Evolutionary conservation across 495 filamentous ascomycete species (phyloP), one percentile per base, ranked within the genome.

Genomic region (Tuber melanosporum): DNA sequence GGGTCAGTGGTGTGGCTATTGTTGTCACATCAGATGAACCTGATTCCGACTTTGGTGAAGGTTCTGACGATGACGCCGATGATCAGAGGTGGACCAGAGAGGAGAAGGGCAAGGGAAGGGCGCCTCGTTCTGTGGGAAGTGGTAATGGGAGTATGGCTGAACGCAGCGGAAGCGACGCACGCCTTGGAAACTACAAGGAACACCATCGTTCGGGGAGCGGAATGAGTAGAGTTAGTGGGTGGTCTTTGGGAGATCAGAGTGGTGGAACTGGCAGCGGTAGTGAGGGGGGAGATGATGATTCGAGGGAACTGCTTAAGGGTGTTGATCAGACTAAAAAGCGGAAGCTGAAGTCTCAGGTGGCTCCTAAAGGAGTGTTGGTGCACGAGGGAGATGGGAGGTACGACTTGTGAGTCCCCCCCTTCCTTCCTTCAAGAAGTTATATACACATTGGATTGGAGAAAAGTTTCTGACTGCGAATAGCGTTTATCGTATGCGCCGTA

Each of bases 401-500:
- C 74, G 78, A 83, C 39, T 82, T 78, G 81, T 83, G 78, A 80
- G 81, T 78, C 73, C 62, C 20, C 52, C 20, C 52, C 44, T 26
- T 32, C 52, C 44, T 26, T 32, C 49, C 20, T 26, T 71, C 41
- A 1, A 71, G 71, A 70, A 41, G 32, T 49, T 17, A 52, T 17
- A 52, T 36, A 17, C 72, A 57, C 26, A 1, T 62, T 73, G 14
- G 47, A 36, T 79, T 72, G 47, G 76, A 20, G n/a, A 5, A 41
- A 10, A 39, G 62, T 39, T 15, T 45, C 71, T 82, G 45, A 82
- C 80, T 39, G 52, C 41, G 41, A 73, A 49, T 71, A 83, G 81
- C n/a, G 74, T 79, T 47, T 83, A 83, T 75, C 81, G 81, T 44
- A 80, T 83, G 78, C 81, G 81, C 70, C 78, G 80, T 75, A 83